phyloP scores from a whole-genome alignment of 441 rosid species.

The Isatis lusitanica region DNA sequence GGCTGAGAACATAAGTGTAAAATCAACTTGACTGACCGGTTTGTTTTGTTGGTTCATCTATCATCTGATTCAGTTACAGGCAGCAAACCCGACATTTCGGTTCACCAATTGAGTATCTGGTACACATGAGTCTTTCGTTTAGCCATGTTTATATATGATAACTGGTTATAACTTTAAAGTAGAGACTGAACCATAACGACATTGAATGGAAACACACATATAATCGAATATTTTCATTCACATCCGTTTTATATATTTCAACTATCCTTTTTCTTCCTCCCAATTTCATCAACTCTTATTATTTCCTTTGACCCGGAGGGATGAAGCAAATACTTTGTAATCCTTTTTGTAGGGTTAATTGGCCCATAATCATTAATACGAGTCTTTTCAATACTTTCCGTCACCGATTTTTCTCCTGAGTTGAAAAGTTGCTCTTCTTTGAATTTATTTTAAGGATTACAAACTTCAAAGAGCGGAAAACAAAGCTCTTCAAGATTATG shows the following conservation, averaged over 20 bases:
- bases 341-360: not conserved
- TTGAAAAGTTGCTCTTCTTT: slow-evolving; percentile 12
- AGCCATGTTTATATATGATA: not conserved
- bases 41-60: not conserved
- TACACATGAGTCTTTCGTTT: not conserved
- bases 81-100: not conserved
- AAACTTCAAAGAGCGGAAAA: not conserved
- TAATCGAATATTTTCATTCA: too few relatives aligned
- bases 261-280: not conserved
- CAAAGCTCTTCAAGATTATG: not conserved
- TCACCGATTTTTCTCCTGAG: not conserved
- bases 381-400: slow-evolving; percentile 2
- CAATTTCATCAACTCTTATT: not conserved
- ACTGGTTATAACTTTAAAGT: not conserved
- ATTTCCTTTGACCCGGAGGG: slow-evolving; percentile 5
- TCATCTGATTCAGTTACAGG: not conserved
- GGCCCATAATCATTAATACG: not conserved
- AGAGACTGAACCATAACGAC: not conserved
- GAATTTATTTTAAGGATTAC: not conserved
- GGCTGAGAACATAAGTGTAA: too few relatives aligned
- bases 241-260: not conserved
- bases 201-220: not conserved
- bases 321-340: not conserved
- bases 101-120: not conserved
- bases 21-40: too few relatives aligned